Base-by-base conservation (phyloP, 257 asterid genomes). In the Solanum virginianum region DNA sequence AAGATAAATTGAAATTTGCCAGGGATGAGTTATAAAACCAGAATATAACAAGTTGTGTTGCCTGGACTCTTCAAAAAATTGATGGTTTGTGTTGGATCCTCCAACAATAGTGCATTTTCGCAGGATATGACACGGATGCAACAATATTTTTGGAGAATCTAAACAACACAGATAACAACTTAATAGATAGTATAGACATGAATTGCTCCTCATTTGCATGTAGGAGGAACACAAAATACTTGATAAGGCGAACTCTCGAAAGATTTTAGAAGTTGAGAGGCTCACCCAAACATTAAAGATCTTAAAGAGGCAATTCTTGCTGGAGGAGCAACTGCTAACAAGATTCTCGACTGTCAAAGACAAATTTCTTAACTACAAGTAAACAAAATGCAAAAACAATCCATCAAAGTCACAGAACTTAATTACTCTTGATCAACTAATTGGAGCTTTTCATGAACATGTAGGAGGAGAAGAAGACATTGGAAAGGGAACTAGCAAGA, bases 301-400 rank as follows among this genome's bases (percentile, higher is more conserved):
- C 99, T 95, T 53, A 97, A 95, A 91, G 97, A 94, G 90, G 95
- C 95, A 86, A 87, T 95, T 85, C 97, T 95, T 85, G 93, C 95
- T 63, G 97, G 97, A 82, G 99, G 98, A 59, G 93, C 91, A 70
- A 91, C 94, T 32, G 98, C 97, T 82, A 95, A 95, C 88, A 88
- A 90, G 26, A 87, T 94, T 65, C 36, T 32, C 36, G 36, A 32
- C 96, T 92, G 89, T 84, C 89, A 84, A 81, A 87, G 98, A 18
- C 96, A 90, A 87, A 91, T 92, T 70, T 91, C 94, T 41, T 93
- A 93, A 88, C 86, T 95, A 26, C 92, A 92, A 81, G 99, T 94
- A 86, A 83, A 83, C 80, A 57, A 47, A 72, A 11, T 18, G 13
- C 63, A 5, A 41, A 59, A 81, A n/a, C 26, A 17, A 57, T 36